Conservation (phyloP, 2,329 filamentous ascomycete species). For the Aspergillus sp. region DNA sequence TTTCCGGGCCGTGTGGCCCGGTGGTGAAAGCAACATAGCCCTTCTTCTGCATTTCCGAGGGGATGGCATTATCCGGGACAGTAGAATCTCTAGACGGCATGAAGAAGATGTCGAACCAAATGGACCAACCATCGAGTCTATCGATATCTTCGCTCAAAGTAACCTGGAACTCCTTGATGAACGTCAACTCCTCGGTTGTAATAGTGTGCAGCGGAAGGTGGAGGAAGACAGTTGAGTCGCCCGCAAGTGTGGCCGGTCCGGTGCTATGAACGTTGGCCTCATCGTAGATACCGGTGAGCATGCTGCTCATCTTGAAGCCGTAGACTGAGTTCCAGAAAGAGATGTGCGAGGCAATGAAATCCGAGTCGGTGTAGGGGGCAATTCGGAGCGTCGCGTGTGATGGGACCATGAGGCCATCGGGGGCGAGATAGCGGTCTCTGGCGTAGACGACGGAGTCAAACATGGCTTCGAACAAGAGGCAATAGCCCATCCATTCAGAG, state of each 20-base stretch:
- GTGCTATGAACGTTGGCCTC: slow-evolving; percentile 73
- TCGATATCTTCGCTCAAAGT: slow-evolving; percentile 55
- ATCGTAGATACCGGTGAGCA: slow-evolving; percentile 74
- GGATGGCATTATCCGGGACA: slow-evolving; percentile 49
- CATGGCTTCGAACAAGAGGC: slow-evolving; percentile 90
- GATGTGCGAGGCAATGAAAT: slow-evolving; percentile 69
- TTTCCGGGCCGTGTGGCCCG: slow-evolving; percentile 64
- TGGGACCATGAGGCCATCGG: slow-evolving; percentile 75
- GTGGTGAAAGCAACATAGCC: slow-evolving; percentile 76
- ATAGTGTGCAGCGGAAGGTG: slow-evolving; percentile 69
- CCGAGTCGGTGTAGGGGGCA: slow-evolving; percentile 68
- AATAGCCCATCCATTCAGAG: slow-evolving; percentile 98
- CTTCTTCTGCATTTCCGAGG: slow-evolving; percentile 53
- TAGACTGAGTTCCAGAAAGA: slow-evolving; percentile 88
- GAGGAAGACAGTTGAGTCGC: slow-evolving; percentile 57
- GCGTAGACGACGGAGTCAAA: slow-evolving; percentile 85
- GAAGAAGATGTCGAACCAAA: slow-evolving; percentile 96
- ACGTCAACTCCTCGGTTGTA: slow-evolving; percentile 63
- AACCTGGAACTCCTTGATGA: slow-evolving; percentile 60
- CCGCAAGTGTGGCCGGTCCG: slow-evolving; percentile 47
- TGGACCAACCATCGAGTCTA: slow-evolving; percentile 71
- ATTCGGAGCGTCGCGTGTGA: slow-evolving; percentile 76
- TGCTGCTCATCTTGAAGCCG: slow-evolving; percentile 86
- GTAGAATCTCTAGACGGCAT: slow-evolving; percentile 49
- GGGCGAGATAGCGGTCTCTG: slow-evolving; percentile 73